Conservation (phyloP, 2,329 filamentous ascomycete genomes). For the Cytospora paraplurivora region DNA sequence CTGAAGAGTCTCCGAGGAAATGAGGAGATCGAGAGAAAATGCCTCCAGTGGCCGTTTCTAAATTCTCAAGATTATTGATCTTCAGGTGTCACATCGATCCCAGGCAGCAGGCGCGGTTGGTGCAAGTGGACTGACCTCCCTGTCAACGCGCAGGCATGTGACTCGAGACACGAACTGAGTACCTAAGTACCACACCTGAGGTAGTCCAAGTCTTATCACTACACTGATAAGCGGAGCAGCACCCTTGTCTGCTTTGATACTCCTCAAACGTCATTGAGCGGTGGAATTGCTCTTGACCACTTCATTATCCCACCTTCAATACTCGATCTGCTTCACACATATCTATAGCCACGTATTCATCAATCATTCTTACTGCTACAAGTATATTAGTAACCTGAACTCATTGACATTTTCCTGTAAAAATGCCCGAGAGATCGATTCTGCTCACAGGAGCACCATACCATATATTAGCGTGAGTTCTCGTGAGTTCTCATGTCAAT, state of each 20-base stretch:
- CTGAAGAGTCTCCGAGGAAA: background rate
- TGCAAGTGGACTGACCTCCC: conserved; percentile 13
- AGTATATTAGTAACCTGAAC: background rate
- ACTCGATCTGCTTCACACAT: background rate
- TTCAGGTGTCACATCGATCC: conserved; percentile 15
- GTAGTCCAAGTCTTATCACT: conserved; percentile 20
- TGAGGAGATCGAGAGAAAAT: background rate
- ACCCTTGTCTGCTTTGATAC: conserved; percentile 5
- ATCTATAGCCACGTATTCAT: too few species aligned
- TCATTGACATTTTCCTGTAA: conserved; percentile 27
- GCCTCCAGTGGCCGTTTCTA: conserved; percentile 6
- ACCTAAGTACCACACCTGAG: too few species aligned
- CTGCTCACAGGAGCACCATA: conserved; percentile 70
- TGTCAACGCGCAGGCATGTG: conserved; percentile 27
- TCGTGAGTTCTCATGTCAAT: background rate
- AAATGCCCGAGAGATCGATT: conserved; percentile 50
- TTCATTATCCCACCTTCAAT: background rate
- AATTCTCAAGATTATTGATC: background rate
- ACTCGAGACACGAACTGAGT: background rate
- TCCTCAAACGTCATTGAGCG: conserved; percentile 13
- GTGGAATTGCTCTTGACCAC: conserved; percentile 2
- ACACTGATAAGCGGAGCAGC: conserved; percentile 22
- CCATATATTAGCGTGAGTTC: conserved; percentile 69
- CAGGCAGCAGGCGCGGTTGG: conserved; percentile 27
- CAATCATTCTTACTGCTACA: background rate